phyloP scores from a whole-genome alignment of 2,329 filamentous ascomycete genomes.

The Cladosporium sp. region DNA sequence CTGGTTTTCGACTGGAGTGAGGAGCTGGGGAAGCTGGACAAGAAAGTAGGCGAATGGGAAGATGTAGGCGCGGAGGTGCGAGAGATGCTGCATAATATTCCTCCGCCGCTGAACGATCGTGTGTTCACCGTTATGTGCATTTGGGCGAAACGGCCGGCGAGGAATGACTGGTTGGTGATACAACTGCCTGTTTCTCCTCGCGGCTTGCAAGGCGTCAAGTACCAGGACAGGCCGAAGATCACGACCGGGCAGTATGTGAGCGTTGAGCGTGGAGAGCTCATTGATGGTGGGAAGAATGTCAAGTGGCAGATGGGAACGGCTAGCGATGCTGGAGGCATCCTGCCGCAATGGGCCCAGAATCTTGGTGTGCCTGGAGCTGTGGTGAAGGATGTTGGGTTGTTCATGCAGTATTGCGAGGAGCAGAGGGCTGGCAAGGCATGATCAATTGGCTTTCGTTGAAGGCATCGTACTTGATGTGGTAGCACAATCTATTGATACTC shows the following conservation, averaged over 20 bases:
- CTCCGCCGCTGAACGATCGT: slow-evolving; percentile 57
- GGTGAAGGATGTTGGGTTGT: slow-evolving; percentile 67
- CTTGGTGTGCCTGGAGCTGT: slow-evolving; percentile 59
- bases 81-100: slow-evolving; percentile 64
- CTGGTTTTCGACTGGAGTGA: slow-evolving; percentile 42
- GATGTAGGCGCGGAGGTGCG: slow-evolving; percentile 45
- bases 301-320: slow-evolving; percentile 78
- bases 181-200: slow-evolving; percentile 35
- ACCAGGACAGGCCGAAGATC: slow-evolving; percentile 32
- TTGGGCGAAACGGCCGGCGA: slow-evolving; percentile 36
- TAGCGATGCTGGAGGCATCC: slow-evolving; percentile 62
- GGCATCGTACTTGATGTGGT: too few relatives aligned
- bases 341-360: slow-evolving; percentile 66
- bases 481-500: too few relatives aligned
- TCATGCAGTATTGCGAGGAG: slow-evolving; percentile 54
- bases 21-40: slow-evolving; percentile 21
- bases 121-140: slow-evolving; percentile 65
- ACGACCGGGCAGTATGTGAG: slow-evolving; percentile 61
- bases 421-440: too few relatives aligned
- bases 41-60: slow-evolving; percentile 27
- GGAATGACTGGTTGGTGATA: slow-evolving; percentile 30
- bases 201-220: slow-evolving; percentile 33
- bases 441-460: too few relatives aligned
- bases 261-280: slow-evolving; percentile 57
- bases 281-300: slow-evolving; percentile 40